Evolutionary conservation across 768 basidiomycete species (phyloP).

Genomic region (Suillus hirtellus): DNA sequence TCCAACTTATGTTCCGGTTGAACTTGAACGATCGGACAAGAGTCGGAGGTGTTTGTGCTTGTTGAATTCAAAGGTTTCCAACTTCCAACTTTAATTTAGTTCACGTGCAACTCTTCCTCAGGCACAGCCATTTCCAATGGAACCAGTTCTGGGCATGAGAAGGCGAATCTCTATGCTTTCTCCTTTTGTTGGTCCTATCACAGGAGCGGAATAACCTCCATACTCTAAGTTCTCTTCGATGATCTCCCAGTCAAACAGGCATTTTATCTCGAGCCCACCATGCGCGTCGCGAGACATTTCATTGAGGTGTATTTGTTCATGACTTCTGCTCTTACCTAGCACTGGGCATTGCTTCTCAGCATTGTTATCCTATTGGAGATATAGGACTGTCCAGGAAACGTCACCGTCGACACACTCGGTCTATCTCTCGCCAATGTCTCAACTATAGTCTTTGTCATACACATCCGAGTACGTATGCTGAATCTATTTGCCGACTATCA

Average conservation of each 20-base stretch:
- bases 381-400: conserved; percentile 93
- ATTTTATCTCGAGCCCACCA: conserved; percentile 88
- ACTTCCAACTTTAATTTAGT: too few species aligned
- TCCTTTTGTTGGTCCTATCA: conserved; percentile 8
- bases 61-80: background rate
- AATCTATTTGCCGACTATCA: conserved; percentile 11
- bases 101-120: conserved; percentile 13
- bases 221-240: conserved; percentile 90
- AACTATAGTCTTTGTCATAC: conserved; percentile 90
- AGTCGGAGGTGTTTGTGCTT: background rate
- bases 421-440: conserved; percentile 77
- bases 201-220: conserved; percentile 92
- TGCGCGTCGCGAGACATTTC: conserved; percentile 67
- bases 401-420: conserved; percentile 76
- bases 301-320: conserved; percentile 61
- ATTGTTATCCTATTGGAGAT: conserved; percentile 91
- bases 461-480: conserved; percentile 75
- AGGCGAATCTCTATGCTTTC: conserved; percentile 42
- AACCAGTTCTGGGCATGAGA: conserved; percentile 54
- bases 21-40: too few species aligned
- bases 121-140: conserved; percentile 19
- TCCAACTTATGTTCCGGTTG: too few species aligned
- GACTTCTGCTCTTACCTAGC: background rate
- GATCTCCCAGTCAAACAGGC: conserved; percentile 79
- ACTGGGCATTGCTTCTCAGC: conserved; percentile 41